Percentiles rank a stretch among this genome's conserved stretches.
These are phyloP conservation scores for Parsonsia alboflavescens DNA, from an alignment of 257 asterid species.

Conservation along the genomic window DNA sequence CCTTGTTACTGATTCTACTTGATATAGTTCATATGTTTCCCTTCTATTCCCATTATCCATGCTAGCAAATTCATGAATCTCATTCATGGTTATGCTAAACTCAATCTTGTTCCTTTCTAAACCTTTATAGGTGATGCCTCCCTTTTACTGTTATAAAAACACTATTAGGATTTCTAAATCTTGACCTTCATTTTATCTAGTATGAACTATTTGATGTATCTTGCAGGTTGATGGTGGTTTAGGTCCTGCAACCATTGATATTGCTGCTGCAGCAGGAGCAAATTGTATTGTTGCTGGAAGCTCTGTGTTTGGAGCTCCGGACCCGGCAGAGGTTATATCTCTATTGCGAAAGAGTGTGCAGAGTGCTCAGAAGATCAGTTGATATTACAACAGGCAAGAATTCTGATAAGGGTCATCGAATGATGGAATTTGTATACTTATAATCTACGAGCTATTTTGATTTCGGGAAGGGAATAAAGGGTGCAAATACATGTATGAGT, in stretches of 20 bases:
- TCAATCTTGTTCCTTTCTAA: background rate
- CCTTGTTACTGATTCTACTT: background rate
- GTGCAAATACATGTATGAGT: background rate
- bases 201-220: background rate
- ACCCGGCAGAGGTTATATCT: slow-evolving; percentile 77
- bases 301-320: slow-evolving; percentile 81
- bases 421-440: background rate
- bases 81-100: background rate
- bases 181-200: background rate
- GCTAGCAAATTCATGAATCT: background rate
- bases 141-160: background rate
- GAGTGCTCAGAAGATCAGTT: slow-evolving; percentile 26
- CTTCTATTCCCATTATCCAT: background rate
- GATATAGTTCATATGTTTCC: background rate
- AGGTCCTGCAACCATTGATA: slow-evolving; percentile 80
- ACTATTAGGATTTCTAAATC: background rate
- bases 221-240: slow-evolving; percentile 87
- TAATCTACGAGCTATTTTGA: background rate
- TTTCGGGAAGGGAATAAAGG: background rate
- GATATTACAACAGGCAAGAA: background rate
- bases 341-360: slow-evolving; percentile 50
- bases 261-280: slow-evolving; percentile 80
- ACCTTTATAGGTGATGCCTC: background rate
- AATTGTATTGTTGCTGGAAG: slow-evolving; percentile 92
- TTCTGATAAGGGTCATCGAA: background rate